Conservation (phyloP, 129 eudicot genomes). For the Arctium lappa region DNA sequence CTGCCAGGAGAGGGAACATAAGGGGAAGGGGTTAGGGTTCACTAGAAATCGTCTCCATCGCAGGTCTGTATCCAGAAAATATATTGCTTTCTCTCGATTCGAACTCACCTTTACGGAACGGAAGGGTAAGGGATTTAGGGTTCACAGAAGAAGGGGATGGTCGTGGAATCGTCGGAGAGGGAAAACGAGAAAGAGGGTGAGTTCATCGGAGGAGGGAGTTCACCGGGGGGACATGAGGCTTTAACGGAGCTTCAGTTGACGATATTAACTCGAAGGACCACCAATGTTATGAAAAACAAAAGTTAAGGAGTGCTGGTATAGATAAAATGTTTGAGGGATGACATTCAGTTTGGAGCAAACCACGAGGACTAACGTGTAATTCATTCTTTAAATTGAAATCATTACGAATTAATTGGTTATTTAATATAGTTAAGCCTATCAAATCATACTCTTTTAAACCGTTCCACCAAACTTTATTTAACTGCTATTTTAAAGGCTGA, state of each 20-base stretch:
- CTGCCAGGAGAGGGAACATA: background rate
- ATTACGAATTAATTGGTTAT: background rate
- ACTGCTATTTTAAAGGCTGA: background rate
- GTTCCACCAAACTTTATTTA: background rate
- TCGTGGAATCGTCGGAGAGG: background rate
- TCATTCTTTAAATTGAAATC: background rate
- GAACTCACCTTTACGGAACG: background rate
- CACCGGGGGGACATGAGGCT: background rate
- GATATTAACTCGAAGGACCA: background rate
- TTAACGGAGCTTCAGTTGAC: background rate
- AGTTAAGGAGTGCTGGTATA: background rate
- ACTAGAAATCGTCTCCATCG: background rate
- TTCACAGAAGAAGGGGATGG: background rate
- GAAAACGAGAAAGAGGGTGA: background rate
- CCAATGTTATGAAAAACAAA: background rate
- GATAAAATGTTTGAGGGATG: background rate
- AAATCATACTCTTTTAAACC: background rate
- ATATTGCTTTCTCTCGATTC: background rate
- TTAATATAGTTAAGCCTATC: background rate
- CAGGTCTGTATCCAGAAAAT: background rate
- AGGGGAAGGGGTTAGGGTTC: background rate
- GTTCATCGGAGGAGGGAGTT: background rate
- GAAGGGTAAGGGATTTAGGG: background rate
- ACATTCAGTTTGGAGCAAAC: no score
- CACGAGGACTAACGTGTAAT: no score